Evolutionary conservation across 2,329 filamentous ascomycete species (phyloP).

Genomic region (Acrocalymma vagum): DNA sequence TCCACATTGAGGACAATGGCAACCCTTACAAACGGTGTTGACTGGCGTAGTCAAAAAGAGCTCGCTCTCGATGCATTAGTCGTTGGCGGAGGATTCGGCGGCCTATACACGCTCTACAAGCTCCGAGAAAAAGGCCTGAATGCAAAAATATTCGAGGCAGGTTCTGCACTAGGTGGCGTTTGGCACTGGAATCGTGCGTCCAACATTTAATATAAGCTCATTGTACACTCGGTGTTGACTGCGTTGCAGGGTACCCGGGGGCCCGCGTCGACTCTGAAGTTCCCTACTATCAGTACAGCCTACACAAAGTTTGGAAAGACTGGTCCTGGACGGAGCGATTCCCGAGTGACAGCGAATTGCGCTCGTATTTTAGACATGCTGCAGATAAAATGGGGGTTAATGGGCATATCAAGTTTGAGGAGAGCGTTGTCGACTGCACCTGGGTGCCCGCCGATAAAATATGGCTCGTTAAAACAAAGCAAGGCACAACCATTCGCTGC

Average conservation of each 20-base stretch:
- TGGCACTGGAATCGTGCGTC: constrained; percentile 41
- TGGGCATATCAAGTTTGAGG: constrained; percentile 52
- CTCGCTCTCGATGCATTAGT: constrained; percentile 38
- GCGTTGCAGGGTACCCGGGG: constrained; percentile 28
- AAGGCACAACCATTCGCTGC: constrained; percentile 56
- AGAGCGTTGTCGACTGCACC: constrained; percentile 51
- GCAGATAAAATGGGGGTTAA: constrained; percentile 62
- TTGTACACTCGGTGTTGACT: no score
- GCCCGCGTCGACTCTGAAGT: constrained; percentile 52
- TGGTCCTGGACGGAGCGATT: no score
- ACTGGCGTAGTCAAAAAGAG: no score
- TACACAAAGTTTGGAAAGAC: no score
- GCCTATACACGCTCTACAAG: constrained; percentile 42
- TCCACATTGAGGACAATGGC: no score
- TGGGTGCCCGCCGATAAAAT: constrained; percentile 54
- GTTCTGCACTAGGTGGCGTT: constrained; percentile 41
- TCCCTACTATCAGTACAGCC: constrained; percentile 51
- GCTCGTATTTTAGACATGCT: no score
- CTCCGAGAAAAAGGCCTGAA: constrained; percentile 29
- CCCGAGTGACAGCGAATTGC: no score
- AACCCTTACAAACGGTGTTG: no score
- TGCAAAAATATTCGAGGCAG: constrained; percentile 35
- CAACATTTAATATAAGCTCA: no score
- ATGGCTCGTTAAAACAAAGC: constrained; percentile 58
- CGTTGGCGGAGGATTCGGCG: constrained; percentile 43